These are phyloP conservation scores for Penicillium sp. DNA, from an alignment of 2,329 filamentous ascomycete species.

Conservation along the genomic window DNA sequence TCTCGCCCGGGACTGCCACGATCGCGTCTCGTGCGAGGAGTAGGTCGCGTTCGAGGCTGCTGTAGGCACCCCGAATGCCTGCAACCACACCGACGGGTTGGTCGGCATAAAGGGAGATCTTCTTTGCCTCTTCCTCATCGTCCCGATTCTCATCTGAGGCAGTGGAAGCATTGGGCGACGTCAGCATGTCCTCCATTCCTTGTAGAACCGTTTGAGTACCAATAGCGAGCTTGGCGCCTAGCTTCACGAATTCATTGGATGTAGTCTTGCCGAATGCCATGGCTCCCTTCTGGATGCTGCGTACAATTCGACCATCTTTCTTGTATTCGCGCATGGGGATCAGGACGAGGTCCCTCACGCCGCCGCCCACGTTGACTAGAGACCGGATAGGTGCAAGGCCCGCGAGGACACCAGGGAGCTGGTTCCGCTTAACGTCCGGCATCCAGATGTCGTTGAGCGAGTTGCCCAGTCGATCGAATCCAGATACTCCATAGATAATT, in stretches of 20 bases:
- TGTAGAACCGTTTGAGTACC: slow-evolving; percentile 93
- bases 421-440: slow-evolving; percentile 84
- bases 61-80: slow-evolving; percentile 78
- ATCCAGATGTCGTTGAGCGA: slow-evolving; percentile 96
- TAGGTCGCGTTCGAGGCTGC: slow-evolving; percentile 82
- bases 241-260: slow-evolving; percentile 86
- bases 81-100: slow-evolving; percentile 87
- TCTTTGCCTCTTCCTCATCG: slow-evolving; percentile 69
- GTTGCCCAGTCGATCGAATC: slow-evolving; percentile 85
- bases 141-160: slow-evolving; percentile 59
- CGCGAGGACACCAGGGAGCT: slow-evolving; percentile 83
- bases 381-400: slow-evolving; percentile 88
- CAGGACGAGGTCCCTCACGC: slow-evolving; percentile 80
- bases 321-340: slow-evolving; percentile 89
- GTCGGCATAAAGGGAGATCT: slow-evolving; percentile 88
- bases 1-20: slow-evolving; percentile 87
- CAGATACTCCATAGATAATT: slow-evolving; percentile 87
- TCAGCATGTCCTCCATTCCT: slow-evolving; percentile 77
- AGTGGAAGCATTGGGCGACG: slow-evolving; percentile 33
- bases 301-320: slow-evolving; percentile 88
- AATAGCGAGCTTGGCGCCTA: slow-evolving; percentile 90
- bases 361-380: slow-evolving; percentile 84
- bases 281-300: slow-evolving; percentile 88
- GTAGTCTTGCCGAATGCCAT: slow-evolving; percentile 89
- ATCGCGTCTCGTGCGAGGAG: slow-evolving; percentile 84